These are phyloP conservation scores for Sugiyamaella chiloensis DNA, from an alignment of 805 yeast species.

Conservation along the genomic window DNA sequence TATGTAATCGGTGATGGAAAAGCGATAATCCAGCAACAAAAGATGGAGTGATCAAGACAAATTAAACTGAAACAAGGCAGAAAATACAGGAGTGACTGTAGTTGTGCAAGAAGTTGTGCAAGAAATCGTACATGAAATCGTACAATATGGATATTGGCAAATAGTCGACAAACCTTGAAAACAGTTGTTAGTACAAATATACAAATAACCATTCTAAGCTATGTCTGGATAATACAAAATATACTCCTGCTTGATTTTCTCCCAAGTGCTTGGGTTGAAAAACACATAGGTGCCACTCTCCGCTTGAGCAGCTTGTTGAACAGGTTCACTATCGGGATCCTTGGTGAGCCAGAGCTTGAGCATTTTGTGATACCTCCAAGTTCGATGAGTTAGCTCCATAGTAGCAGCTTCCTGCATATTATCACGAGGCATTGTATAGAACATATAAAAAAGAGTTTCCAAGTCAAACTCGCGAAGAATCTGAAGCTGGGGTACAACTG, in stretches of 20 bases:
- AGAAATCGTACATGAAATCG: too few relatives aligned
- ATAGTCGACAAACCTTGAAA: too few relatives aligned
- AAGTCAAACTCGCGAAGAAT: slow-evolving; percentile 61
- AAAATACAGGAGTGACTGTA: too few relatives aligned
- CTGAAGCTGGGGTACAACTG: slow-evolving; percentile 44
- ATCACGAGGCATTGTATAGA: slow-evolving; percentile 91
- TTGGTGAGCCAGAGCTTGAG: slow-evolving; percentile 96
- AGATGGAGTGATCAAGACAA: too few relatives aligned
- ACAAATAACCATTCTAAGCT: slow-evolving; percentile 43
- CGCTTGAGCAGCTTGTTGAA: slow-evolving; percentile 73
- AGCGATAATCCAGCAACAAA: too few relatives aligned
- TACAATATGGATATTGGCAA: too few relatives aligned
- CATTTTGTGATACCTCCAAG: slow-evolving; percentile 97
- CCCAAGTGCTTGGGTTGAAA: slow-evolving; percentile 96
- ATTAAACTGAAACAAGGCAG: too few relatives aligned
- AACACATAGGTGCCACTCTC: slow-evolving; percentile 92
- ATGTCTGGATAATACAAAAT: slow-evolving; percentile 59
- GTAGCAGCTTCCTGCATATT: slow-evolving; percentile 92
- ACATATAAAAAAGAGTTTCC: slow-evolving; percentile 88
- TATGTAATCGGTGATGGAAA: too few relatives aligned
- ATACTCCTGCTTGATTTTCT: slow-evolving; percentile 76
- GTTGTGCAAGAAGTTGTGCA: too few relatives aligned
- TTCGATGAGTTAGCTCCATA: slow-evolving; percentile 81
- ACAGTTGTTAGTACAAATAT: background rate
- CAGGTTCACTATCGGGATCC: slow-evolving; percentile 85